A percentile compares a stretch with the other conserved stretches of the same genome.
Evolutionary conservation across 768 basidiomycete species (phyloP).

Genomic region (Collybia sordida): DNA sequence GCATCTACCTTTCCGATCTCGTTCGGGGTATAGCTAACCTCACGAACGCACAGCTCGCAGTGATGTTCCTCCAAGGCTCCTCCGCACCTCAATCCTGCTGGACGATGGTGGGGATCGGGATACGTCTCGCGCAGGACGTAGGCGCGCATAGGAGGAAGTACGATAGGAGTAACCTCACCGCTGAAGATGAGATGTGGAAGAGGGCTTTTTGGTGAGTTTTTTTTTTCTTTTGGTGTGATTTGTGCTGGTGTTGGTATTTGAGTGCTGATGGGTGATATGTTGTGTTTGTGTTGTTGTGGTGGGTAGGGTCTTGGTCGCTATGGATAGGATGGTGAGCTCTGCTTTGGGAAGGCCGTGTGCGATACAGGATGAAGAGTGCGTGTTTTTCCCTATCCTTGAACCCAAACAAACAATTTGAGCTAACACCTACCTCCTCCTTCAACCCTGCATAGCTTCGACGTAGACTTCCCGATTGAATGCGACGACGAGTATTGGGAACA

Average conservation of each 20-base stretch:
- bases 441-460: constrained; percentile 57
- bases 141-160: constrained; percentile 61
- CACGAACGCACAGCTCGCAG: constrained; percentile 42
- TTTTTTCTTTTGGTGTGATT: constrained; percentile 7
- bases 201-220: constrained; percentile 57
- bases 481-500: constrained; percentile 78
- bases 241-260: not conserved
- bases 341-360: constrained; percentile 73
- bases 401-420: not conserved
- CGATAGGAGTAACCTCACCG: constrained; percentile 30
- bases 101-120: constrained; percentile 69
- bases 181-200: constrained; percentile 76
- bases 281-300: too few species aligned
- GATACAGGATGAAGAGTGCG: constrained; percentile 79
- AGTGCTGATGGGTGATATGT: too few species aligned
- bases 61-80: constrained; percentile 53
- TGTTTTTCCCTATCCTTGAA: constrained; percentile 5
- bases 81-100: constrained; percentile 66
- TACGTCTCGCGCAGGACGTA: constrained; percentile 76
- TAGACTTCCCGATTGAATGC: constrained; percentile 65
- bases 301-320: constrained; percentile 54
- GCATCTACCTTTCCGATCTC: too few species aligned
- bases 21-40: too few species aligned
- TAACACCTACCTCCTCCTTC: too few species aligned
- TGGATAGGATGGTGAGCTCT: constrained; percentile 52